Evolutionary conservation across 1,139 yeast genomes (phyloP), one percentile per base, ranked within the genome.

Genomic region (Hansenula lynferdii): DNA sequence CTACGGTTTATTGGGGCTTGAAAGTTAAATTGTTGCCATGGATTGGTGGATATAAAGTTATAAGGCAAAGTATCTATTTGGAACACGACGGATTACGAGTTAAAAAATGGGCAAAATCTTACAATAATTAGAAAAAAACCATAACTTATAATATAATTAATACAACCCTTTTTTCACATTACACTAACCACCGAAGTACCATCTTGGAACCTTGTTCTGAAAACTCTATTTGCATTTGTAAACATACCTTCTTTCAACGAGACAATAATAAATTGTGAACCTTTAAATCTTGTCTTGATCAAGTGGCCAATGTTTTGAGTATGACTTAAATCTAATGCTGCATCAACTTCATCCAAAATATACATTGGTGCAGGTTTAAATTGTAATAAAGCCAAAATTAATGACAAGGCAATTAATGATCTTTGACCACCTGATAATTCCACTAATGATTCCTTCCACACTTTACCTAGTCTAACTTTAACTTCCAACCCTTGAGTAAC

Each of bases 341-440:
- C 98, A 64, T 92, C 98, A 28, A 92, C 97, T 63, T 92, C 98
- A 63, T 92, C 98, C 42, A 92, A 69, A 52, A 92, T 90, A 58
- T 92, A 92, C 96, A 92, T 86, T 10, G 98, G 98, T 0, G 98
- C 97, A 2, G 98, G 98, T 59, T 89, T 87, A 68, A 86, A 90
- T 60, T 90, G 96, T 40, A 92, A 68, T 44, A 92, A 67, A 0
- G 97, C 96, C 77, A 90, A 74, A 49, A 90, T 90, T 52, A 92
- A 69, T 4, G 97, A 85, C 37, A 92, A 66, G 0, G 98, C 98
- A 49, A 90, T 86, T 47, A 92, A 73, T 0, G 97, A 92, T 49
- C 98, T 68, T 61, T 94, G 99, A 23, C 99, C 99, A 42, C 99
- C 99, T 14, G 97, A 87, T 35, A 94, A 69, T 62, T 94, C 99